Conservation (phyloP, 768 basidiomycete species). For the Russula vinacea region DNA sequence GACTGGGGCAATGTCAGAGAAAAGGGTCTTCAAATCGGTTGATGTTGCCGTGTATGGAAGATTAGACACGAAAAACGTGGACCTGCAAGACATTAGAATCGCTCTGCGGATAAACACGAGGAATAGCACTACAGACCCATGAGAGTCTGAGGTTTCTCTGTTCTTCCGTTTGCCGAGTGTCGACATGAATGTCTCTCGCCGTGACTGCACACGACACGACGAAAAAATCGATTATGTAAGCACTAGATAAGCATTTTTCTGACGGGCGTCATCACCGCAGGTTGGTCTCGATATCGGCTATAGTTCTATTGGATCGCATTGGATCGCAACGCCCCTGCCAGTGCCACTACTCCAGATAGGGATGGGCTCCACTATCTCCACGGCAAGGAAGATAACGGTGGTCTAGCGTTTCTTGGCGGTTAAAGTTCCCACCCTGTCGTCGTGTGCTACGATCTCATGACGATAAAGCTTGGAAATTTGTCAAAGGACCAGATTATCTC, state of each 20-base stretch:
- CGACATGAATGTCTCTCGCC: conserved; percentile 18
- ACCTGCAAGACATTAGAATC: conserved; percentile 42
- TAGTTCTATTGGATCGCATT: too few relatives aligned
- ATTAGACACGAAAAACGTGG: conserved; percentile 92
- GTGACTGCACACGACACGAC: background rate
- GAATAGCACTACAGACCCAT: conserved; percentile 37
- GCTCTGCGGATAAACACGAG: background rate
- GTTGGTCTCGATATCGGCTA: background rate
- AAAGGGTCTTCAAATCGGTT: conserved; percentile 84
- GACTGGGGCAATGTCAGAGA: conserved; percentile 94
- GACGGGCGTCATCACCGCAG: too few relatives aligned
- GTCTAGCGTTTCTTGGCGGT: background rate
- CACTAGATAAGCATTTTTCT: too few relatives aligned
- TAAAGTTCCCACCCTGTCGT: background rate
- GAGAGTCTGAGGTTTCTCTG: conserved; percentile 31
- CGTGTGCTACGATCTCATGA: background rate
- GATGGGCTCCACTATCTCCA: background rate
- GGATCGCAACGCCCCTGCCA: background rate
- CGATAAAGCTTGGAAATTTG: conserved; percentile 17
- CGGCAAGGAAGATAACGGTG: background rate
- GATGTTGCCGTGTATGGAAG: conserved; percentile 89
- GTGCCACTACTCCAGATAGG: background rate
- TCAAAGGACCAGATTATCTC: background rate
- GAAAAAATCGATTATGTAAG: background rate
- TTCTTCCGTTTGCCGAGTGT: conserved; percentile 47